Conservation (phyloP, 345 rosid species). For the Stellera chamaejasme region DNA sequence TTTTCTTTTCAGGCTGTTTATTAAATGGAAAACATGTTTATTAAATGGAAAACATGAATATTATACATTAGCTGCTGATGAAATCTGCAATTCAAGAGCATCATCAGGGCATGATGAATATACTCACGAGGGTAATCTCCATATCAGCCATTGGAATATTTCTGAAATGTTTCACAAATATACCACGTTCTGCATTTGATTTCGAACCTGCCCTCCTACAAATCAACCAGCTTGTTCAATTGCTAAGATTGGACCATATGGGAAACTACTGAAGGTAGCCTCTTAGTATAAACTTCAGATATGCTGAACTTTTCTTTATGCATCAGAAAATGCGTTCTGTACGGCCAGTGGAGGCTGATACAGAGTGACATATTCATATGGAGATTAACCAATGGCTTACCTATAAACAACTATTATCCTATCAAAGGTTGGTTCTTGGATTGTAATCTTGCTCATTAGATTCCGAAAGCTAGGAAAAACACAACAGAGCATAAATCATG, state of each 20-base stretch:
- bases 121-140: constrained; percentile 87
- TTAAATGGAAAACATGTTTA: background rate
- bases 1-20: constrained; percentile 86
- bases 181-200: constrained; percentile 47
- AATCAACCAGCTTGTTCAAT: constrained; percentile 9
- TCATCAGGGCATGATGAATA: constrained; percentile 14
- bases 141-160: constrained; percentile 94
- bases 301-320: too few species aligned
- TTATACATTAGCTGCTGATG: background rate
- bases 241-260: too few species aligned
- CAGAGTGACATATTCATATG: too few species aligned
- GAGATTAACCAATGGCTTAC: constrained; percentile 18
- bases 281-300: too few species aligned
- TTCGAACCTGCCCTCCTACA: constrained; percentile 56
- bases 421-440: constrained; percentile 85
- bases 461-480: constrained; percentile 37
- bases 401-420: constrained; percentile 87
- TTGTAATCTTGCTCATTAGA: constrained; percentile 58
- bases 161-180: constrained; percentile 80
- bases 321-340: too few species aligned
- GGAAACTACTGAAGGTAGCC: too few species aligned
- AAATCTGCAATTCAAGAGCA: background rate
- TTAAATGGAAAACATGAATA: background rate
- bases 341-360: too few species aligned
- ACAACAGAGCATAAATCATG: constrained; percentile 4